A percentile compares a stretch with the other conserved stretches of the same genome.
Conservation (phyloP, 2,329 filamentous ascomycete genomes). For the Cordyceps pruinosa region DNA sequence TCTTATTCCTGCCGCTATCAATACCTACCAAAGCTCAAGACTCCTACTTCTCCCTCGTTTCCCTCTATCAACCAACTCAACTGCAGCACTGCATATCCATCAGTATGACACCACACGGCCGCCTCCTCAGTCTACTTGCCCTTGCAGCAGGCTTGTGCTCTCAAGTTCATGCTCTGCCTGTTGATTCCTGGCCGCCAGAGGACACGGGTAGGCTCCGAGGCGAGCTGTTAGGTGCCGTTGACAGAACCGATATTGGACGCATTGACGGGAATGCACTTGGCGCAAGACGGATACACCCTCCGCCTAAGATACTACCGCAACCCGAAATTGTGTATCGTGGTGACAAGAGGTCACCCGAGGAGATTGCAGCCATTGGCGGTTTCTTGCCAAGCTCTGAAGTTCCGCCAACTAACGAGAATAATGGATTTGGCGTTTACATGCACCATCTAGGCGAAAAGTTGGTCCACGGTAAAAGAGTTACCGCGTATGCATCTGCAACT, state of each 20-base stretch:
- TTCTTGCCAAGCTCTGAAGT: neutral
- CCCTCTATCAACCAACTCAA: neutral
- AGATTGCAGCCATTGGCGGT: neutral
- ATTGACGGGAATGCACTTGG: neutral
- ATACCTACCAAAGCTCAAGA: neutral
- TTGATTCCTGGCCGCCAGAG: neutral
- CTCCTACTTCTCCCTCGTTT: neutral
- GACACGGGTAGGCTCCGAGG: neutral
- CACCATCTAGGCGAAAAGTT: neutral
- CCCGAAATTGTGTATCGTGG: neutral
- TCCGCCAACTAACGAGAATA: neutral
- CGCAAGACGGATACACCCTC: neutral
- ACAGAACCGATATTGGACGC: neutral
- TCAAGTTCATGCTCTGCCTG: neutral
- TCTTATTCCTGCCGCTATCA: neutral
- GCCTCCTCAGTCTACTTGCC: neutral
- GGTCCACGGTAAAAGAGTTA: neutral
- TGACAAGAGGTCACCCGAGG: neutral
- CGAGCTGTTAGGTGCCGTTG: neutral
- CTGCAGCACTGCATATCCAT: neutral
- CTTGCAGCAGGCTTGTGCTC: neutral
- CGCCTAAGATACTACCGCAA: neutral
- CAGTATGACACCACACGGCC: neutral
- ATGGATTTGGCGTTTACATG: neutral
- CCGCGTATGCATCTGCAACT: neutral